A percentile compares a stretch with the other conserved stretches of the same genome.
Conservation (phyloP, 2,329 filamentous ascomycete genomes). For the Fusarium liriodendri region DNA sequence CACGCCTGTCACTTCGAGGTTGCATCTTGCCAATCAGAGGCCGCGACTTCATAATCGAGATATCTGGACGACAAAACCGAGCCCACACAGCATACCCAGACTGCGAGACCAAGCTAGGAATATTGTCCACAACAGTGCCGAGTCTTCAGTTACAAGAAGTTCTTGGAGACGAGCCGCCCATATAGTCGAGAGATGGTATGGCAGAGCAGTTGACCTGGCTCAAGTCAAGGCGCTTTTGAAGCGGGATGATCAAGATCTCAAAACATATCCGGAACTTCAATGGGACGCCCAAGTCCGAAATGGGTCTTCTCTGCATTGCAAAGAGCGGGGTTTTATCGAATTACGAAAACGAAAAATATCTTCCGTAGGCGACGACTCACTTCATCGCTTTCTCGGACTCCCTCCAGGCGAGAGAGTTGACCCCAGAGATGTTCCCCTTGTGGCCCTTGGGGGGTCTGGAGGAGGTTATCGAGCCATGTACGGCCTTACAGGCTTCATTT, state of each 20-base stretch:
- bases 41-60: neutral
- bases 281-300: slow-evolving; percentile 35
- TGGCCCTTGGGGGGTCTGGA: slow-evolving; percentile 37
- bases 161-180: neutral
- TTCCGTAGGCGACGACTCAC: slow-evolving; percentile 10
- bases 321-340: slow-evolving; percentile 27
- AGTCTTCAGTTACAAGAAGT: rapidly evolving
- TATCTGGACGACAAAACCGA: neutral
- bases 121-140: rapidly evolving
- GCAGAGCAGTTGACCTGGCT: slow-evolving; percentile 26
- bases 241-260: slow-evolving; percentile 23
- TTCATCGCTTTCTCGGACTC: slow-evolving; percentile 25
- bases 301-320: slow-evolving; percentile 13
- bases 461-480: slow-evolving; percentile 42
- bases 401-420: slow-evolving; percentile 19
- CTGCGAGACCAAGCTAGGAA: rapidly evolving
- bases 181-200: slow-evolving; percentile 29
- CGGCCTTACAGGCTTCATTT: slow-evolving; percentile 36
- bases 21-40: neutral
- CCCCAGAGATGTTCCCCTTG: slow-evolving; percentile 31
- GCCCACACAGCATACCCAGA: neutral
- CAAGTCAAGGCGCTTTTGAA: slow-evolving; percentile 19
- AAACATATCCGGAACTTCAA: slow-evolving; percentile 30
- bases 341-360: slow-evolving; percentile 27
- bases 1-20: slow-evolving; percentile 31